Conservation (phyloP, 306 rosid species). For the Geum urbanum region DNA sequence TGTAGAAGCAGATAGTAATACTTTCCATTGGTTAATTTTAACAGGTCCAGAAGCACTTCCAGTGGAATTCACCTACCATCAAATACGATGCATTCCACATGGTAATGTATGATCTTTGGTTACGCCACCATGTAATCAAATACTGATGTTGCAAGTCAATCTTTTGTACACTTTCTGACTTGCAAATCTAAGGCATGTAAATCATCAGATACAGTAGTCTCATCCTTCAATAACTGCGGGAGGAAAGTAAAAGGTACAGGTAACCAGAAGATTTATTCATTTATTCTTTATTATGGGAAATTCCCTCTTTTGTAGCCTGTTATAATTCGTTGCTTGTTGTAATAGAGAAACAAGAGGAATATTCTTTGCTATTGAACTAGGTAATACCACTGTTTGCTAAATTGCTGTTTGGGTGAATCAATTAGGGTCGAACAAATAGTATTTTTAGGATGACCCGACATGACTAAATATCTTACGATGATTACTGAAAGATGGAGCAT, state of each 20-base stretch:
- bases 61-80: slow-evolving; percentile 87
- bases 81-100: slow-evolving; percentile 80
- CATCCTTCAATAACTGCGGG: slow-evolving; percentile 15
- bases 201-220: slow-evolving; percentile 15
- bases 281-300: slow-evolving; percentile 9
- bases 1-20: not conserved
- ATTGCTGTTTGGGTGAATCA: not conserved
- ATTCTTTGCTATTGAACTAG: slow-evolving; percentile 1
- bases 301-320: slow-evolving; percentile 17
- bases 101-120: slow-evolving; percentile 97
- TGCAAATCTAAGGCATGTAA: slow-evolving; percentile 45
- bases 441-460: not conserved
- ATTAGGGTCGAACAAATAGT: not conserved
- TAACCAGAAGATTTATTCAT: slow-evolving; percentile 12
- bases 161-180: slow-evolving; percentile 42
- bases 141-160: slow-evolving; percentile 40
- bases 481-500: not conserved
- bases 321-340: not conserved
- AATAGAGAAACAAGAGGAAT: slow-evolving; percentile 3
- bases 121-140: slow-evolving; percentile 75
- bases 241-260: slow-evolving; percentile 7
- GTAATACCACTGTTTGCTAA: not conserved
- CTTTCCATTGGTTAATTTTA: slow-evolving; percentile 21
- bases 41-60: slow-evolving; percentile 92
- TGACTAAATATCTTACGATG: not conserved